Evolutionary conservation across 139 green algal genomes (phyloP).

Genomic region (Dunaliella sp.): DNA sequence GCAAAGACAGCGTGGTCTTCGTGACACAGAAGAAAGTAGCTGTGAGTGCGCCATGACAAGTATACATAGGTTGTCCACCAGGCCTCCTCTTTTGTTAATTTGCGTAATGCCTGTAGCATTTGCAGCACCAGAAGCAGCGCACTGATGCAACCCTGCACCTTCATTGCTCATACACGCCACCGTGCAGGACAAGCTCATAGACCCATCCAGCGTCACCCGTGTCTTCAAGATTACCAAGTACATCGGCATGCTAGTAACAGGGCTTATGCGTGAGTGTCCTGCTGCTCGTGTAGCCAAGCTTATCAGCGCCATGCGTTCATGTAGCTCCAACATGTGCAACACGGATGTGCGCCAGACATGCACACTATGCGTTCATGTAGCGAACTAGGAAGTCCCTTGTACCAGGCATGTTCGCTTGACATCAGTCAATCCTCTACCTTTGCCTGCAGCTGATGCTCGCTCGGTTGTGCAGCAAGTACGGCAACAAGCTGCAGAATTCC

Average conservation of each 20-base stretch:
- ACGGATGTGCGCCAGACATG: background rate
- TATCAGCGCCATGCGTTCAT: background rate
- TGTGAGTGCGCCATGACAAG: too few relatives aligned
- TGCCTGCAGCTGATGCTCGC: slow-evolving; percentile 77
- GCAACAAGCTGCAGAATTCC: slow-evolving; percentile 88
- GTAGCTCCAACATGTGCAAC: too few relatives aligned
- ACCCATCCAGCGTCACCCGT: slow-evolving; percentile 83
- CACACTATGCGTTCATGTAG: background rate
- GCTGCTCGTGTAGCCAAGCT: background rate
- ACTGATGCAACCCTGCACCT: too few relatives aligned
- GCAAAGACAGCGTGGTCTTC: slow-evolving; percentile 87
- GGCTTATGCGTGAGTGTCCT: slow-evolving; percentile 50
- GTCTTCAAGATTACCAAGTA: slow-evolving; percentile 89
- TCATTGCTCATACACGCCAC: slow-evolving; percentile 2
- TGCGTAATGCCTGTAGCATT: background rate
- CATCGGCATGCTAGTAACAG: slow-evolving; percentile 92
- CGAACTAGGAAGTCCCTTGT: too few relatives aligned
- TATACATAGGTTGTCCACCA: too few relatives aligned
- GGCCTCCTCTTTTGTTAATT: background rate
- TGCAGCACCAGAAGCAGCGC: background rate
- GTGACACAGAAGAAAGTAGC: slow-evolving; percentile 92
- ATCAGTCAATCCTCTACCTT: too few relatives aligned
- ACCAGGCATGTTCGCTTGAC: too few relatives aligned
- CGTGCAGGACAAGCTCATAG: slow-evolving; percentile 92
- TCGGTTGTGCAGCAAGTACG: slow-evolving; percentile 87